Conservation (phyloP, 345 rosid species). For the Orychophragmus violaceus region DNA sequence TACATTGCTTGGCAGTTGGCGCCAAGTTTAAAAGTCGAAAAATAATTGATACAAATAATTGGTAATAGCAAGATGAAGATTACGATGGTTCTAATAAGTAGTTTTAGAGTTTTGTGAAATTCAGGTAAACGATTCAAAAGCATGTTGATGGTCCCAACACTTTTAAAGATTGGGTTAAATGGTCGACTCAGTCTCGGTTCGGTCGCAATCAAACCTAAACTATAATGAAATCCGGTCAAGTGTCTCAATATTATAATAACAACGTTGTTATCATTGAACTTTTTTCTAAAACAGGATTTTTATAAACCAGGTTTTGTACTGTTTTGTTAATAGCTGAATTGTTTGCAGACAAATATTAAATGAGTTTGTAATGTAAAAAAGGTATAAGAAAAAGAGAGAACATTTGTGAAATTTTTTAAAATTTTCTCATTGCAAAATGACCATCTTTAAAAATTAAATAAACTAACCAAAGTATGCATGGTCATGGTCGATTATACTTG, state of each 20-base stretch:
- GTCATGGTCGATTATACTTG: background rate
- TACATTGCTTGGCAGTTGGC: background rate
- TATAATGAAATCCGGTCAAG: conserved; percentile 8
- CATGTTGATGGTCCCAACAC: conserved; percentile 25
- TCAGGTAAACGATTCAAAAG: conserved; percentile 4
- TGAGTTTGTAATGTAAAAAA: background rate
- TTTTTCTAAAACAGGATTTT: background rate
- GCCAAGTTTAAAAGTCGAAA: background rate
- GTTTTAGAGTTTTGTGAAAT: conserved; percentile 7
- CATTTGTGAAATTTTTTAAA: no score
- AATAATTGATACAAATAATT: background rate
- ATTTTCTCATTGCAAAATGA: no score
- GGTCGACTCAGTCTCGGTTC: conserved; percentile 11
- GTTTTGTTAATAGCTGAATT: background rate
- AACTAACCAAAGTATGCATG: background rate
- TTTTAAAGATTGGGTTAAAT: conserved; percentile 9
- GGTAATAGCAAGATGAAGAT: conserved; percentile 1
- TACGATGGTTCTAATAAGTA: conserved; percentile 6
- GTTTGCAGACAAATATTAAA: background rate
- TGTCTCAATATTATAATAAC: conserved; percentile 17
- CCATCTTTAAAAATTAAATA: background rate
- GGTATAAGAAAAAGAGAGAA: background rate
- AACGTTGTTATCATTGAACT: conserved; percentile 9
- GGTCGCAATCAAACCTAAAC: conserved; percentile 22
- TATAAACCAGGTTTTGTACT: background rate